phyloP scores from a whole-genome alignment of 805 yeast genomes.

The Barnettozyma siamensis region DNA sequence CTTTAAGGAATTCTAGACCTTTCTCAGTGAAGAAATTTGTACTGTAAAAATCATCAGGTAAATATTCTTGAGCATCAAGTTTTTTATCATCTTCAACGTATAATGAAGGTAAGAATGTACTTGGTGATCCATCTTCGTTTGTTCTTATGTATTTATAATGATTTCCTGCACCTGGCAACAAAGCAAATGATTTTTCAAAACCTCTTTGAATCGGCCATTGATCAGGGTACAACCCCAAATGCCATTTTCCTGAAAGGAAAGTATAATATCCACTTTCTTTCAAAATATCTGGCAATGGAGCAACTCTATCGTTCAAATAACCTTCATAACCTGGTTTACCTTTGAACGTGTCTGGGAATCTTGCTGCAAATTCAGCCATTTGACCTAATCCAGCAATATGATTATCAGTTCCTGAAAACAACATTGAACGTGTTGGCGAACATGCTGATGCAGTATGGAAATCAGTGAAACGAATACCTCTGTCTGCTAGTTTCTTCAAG shows the following conservation, averaged over 20 bases:
- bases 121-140: conserved; percentile 5
- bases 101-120: conserved; percentile 7
- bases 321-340: conserved; percentile 55
- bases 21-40: conserved; percentile 40
- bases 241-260: conserved; percentile 57
- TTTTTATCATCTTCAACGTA: conserved; percentile 26
- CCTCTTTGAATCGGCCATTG: conserved; percentile 46
- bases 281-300: conserved; percentile 47
- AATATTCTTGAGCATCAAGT: conserved; percentile 13
- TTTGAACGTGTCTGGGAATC: conserved; percentile 32
- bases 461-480: conserved; percentile 47
- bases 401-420: conserved; percentile 55
- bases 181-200: conserved; percentile 42
- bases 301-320: conserved; percentile 44
- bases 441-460: conserved; percentile 63
- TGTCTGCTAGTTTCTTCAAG: conserved; percentile 36
- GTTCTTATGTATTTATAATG: conserved; percentile 37
- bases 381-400: conserved; percentile 58
- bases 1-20: conserved; percentile 32
- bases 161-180: conserved; percentile 54
- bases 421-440: conserved; percentile 59
- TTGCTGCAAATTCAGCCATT: conserved; percentile 42
- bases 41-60: conserved; percentile 45
- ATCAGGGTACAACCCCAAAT: conserved; percentile 43
- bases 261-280: conserved; percentile 41